Conservation (phyloP, 176 grass and related monocot species). For the Chloris gayana region DNA sequence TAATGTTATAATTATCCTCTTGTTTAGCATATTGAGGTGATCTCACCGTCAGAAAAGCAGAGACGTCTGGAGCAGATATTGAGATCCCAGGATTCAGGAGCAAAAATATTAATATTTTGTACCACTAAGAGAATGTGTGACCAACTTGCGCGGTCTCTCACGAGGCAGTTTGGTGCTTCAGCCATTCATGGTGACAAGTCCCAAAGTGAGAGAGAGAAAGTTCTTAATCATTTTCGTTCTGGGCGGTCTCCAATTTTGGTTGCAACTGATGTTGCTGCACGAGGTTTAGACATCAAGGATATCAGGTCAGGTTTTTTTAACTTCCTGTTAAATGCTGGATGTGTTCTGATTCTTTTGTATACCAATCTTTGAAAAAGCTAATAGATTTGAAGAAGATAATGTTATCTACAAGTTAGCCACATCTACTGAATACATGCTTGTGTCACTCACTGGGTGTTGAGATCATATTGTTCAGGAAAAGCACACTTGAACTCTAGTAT, state of each 20-base stretch:
- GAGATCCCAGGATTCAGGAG: slow-evolving; percentile 79
- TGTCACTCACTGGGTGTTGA: neutral
- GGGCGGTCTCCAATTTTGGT: slow-evolving; percentile 86
- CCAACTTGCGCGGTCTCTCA: slow-evolving; percentile 70
- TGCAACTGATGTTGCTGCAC: slow-evolving; percentile 94
- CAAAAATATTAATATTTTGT: slow-evolving; percentile 96
- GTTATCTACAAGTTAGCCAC: no score
- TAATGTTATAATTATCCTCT: slow-evolving; percentile 1
- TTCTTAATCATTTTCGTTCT: slow-evolving; percentile 82
- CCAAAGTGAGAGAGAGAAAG: slow-evolving; percentile 90
- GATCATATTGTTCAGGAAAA: neutral
- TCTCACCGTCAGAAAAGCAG: slow-evolving; percentile 76
- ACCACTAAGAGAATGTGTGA: slow-evolving; percentile 99
- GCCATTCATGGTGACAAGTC: slow-evolving; percentile 99
- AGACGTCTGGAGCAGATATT: slow-evolving; percentile 90
- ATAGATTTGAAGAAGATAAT: no score
- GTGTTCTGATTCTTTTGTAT: neutral
- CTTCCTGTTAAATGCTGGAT: neutral
- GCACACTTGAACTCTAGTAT: neutral
- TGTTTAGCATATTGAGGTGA: slow-evolving; percentile 82
- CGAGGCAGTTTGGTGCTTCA: slow-evolving; percentile 74
- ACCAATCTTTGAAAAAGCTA: neutral
- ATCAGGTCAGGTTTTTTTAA: slow-evolving; percentile 61
- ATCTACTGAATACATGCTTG: neutral
- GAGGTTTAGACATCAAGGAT: slow-evolving; percentile 98